These are phyloP conservation scores for Boechera retrofracta DNA, from an alignment of 345 rosid species.

Conservation along the genomic window DNA sequence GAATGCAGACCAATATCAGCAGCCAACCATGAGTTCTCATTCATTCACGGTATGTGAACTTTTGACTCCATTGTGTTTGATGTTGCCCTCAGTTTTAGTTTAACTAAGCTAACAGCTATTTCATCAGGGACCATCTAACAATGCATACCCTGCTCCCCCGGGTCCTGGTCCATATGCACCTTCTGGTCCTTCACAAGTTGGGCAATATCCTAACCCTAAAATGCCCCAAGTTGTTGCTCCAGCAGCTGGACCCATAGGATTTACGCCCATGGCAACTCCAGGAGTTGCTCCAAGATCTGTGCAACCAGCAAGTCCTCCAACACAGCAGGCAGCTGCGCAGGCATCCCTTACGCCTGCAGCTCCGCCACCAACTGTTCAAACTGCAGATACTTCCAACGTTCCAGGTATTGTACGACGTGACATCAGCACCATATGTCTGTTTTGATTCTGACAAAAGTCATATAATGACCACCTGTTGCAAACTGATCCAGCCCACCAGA, in stretches of 20 bases:
- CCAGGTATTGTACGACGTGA: slow-evolving; percentile 62
- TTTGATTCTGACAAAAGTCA: not conserved
- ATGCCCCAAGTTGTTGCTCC: slow-evolving; percentile 69
- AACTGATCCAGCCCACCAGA: slow-evolving; percentile 71
- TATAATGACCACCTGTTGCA: slow-evolving; percentile 14
- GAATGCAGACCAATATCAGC: slow-evolving; percentile 88
- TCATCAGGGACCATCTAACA: slow-evolving; percentile 63
- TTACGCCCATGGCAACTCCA: slow-evolving; percentile 65
- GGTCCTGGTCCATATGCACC: slow-evolving; percentile 60
- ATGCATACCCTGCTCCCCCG: slow-evolving; percentile 61
- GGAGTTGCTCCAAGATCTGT: slow-evolving; percentile 73
- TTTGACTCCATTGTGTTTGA: slow-evolving; percentile 14
- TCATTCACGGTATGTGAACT: slow-evolving; percentile 72
- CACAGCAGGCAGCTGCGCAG: slow-evolving; percentile 58
- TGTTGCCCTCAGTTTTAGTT: slow-evolving; percentile 9
- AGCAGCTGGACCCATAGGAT: slow-evolving; percentile 57
- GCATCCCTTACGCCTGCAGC: slow-evolving; percentile 68
- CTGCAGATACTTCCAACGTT: slow-evolving; percentile 82
- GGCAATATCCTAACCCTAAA: slow-evolving; percentile 57
- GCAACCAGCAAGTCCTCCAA: slow-evolving; percentile 76
- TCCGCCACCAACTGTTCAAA: slow-evolving; percentile 91
- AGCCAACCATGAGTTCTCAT: slow-evolving; percentile 75
- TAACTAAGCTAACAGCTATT: slow-evolving; percentile 24
- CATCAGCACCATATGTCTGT: slow-evolving; percentile 16
- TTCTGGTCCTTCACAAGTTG: slow-evolving; percentile 54